Evolutionary conservation across 306 rosid genomes (phyloP).

Genomic region (Herpetospermum pedunculosum): DNA sequence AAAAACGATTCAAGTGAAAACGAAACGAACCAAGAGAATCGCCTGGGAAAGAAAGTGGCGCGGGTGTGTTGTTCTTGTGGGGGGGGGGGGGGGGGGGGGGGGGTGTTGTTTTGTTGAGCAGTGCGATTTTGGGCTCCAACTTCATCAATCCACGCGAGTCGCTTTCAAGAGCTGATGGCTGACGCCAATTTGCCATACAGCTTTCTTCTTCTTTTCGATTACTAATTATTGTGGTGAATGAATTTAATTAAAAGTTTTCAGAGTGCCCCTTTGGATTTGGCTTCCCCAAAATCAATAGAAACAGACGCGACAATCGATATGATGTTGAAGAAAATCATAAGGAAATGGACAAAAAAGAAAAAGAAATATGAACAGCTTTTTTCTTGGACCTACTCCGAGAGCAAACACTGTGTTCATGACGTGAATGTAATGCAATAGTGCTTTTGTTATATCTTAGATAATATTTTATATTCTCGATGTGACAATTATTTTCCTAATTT

Average conservation of each 20-base stretch:
- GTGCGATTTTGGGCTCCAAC: background rate
- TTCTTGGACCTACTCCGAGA: background rate
- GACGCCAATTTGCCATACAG: background rate
- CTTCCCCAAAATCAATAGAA: background rate
- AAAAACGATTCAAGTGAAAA: background rate
- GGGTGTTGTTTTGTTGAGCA: background rate
- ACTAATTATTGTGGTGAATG: background rate
- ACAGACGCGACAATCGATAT: background rate
- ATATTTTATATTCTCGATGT: background rate
- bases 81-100: too few species aligned
- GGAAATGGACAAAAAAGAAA: background rate
- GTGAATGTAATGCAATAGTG: background rate
- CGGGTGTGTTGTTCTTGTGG: background rate
- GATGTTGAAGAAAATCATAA: slow-evolving; percentile 1
- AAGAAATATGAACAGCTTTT: background rate
- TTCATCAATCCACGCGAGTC: background rate
- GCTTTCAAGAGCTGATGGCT: slow-evolving; percentile 4
- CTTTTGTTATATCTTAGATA: background rate
- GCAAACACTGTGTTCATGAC: background rate
- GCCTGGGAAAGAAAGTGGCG: background rate
- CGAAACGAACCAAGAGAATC: background rate
- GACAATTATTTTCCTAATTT: background rate
- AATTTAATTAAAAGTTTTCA: background rate
- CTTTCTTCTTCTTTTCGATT: background rate
- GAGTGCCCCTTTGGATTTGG: background rate